Conservation (phyloP, 2,329 filamentous ascomycete species). For the Verticillium klebahnii region DNA sequence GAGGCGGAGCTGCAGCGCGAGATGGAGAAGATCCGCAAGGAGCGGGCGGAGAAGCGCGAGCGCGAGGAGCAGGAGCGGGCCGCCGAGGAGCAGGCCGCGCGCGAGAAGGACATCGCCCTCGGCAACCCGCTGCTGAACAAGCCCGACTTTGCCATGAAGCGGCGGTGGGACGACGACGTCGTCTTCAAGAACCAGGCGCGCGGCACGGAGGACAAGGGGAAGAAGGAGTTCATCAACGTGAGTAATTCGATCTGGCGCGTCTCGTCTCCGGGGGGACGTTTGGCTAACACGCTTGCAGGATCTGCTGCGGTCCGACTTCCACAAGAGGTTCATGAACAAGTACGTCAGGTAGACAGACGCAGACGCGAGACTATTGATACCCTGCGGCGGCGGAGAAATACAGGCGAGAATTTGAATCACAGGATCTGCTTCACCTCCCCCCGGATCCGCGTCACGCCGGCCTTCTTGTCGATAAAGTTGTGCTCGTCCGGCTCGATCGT, state of each 20-base stretch:
- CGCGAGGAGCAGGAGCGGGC: constrained; percentile 45
- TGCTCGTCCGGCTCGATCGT: constrained; percentile 24
- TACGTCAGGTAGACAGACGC: constrained; percentile 46
- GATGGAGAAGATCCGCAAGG: constrained; percentile 87
- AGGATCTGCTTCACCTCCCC: constrained; percentile 16
- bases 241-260: constrained; percentile 25
- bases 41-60: constrained; percentile 76
- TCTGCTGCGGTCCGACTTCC: constrained; percentile 89
- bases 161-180: constrained; percentile 96
- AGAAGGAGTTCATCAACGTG: constrained; percentile 97
- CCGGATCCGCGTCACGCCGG: constrained; percentile 15
- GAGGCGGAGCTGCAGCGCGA: constrained; percentile 88
- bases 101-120: constrained; percentile 82
- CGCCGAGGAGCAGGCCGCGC: constrained; percentile 75
- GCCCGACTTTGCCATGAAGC: constrained; percentile 83
- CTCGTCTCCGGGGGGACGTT: background rate
- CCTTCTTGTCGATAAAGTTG: constrained; percentile 22
- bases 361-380: background rate
- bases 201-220: constrained; percentile 84
- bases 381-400: background rate
- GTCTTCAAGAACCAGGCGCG: constrained; percentile 99
- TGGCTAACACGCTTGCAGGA: constrained; percentile 49
- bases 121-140: constrained; percentile 93
- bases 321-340: constrained; percentile 90
- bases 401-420: background rate